These are phyloP conservation scores for Cyberlindnera lachancei DNA, from an alignment of 805 yeast species.

Conservation along the genomic window DNA sequence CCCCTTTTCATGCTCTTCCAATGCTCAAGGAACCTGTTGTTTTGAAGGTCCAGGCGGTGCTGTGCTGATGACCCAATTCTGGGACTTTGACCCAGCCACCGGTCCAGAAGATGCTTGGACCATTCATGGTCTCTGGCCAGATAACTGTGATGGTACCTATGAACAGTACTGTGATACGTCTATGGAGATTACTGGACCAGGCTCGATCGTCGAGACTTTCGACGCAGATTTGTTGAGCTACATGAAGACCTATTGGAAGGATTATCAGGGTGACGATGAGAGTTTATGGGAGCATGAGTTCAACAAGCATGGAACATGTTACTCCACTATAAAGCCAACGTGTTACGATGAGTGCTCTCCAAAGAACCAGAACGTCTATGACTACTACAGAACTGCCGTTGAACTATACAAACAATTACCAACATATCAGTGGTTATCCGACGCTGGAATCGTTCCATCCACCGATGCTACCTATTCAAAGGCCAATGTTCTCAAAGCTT, in stretches of 20 bases:
- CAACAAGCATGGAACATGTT: constrained; percentile 92
- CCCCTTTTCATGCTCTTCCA: no score
- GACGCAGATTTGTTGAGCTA: constrained; percentile 41
- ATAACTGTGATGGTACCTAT: constrained; percentile 76
- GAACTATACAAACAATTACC: constrained; percentile 51
- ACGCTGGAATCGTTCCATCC: constrained; percentile 68
- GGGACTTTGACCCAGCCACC: constrained; percentile 77
- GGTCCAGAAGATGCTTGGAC: constrained; percentile 72
- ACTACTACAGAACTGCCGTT: constrained; percentile 58
- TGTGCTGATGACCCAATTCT: constrained; percentile 82
- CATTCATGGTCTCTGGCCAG: constrained; percentile 86
- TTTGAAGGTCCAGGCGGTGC: constrained; percentile 84
- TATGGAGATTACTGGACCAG: constrained; percentile 46
- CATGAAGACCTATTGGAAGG: constrained; percentile 66
- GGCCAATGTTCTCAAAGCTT: constrained; percentile 44
- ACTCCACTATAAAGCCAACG: constrained; percentile 64
- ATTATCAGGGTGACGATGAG: constrained; percentile 59
- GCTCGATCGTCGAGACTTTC: constrained; percentile 35
- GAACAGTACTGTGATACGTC: constrained; percentile 68
- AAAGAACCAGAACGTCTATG: constrained; percentile 43
- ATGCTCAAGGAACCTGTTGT: no score
- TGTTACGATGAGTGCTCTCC: constrained; percentile 44
- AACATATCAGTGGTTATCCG: constrained; percentile 58
- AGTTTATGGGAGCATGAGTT: constrained; percentile 84
- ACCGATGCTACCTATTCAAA: constrained; percentile 47